These are phyloP conservation scores for Brassica cretica DNA, from an alignment of 345 rosid species.

Conservation along the genomic window DNA sequence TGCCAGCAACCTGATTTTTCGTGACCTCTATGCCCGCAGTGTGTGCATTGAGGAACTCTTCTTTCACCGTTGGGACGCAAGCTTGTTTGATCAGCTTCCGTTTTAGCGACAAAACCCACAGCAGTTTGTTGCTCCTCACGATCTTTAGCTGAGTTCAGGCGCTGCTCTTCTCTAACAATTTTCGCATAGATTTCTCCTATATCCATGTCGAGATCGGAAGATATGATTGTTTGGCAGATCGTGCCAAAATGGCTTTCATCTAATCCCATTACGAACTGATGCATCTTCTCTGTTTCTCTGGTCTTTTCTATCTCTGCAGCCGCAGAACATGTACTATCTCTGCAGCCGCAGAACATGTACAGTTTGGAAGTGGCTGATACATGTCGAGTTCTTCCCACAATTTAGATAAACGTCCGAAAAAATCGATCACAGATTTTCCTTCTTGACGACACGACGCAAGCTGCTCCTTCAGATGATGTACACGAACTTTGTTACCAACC, in stretches of 20 bases:
- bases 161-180: background rate
- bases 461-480: background rate
- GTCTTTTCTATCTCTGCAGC: background rate
- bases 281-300: background rate
- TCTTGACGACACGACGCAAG: background rate
- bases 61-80: background rate
- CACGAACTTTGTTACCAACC: background rate
- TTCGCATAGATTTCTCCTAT: background rate
- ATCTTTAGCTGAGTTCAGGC: background rate
- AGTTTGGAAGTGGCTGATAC: background rate
- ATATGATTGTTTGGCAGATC: background rate
- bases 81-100: background rate
- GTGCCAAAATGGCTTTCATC: background rate
- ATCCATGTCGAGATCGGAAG: background rate
- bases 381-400: background rate
- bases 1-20: background rate
- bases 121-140: background rate
- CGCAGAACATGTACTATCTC: too few relatives aligned
- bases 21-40: background rate
- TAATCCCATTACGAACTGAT: background rate
- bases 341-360: background rate
- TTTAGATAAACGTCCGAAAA: background rate
- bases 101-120: background rate
- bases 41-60: background rate
- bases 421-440: background rate